phyloP scores from a whole-genome alignment of 352 stramenopile genomes.

The Phytophthora hybrid region DNA sequence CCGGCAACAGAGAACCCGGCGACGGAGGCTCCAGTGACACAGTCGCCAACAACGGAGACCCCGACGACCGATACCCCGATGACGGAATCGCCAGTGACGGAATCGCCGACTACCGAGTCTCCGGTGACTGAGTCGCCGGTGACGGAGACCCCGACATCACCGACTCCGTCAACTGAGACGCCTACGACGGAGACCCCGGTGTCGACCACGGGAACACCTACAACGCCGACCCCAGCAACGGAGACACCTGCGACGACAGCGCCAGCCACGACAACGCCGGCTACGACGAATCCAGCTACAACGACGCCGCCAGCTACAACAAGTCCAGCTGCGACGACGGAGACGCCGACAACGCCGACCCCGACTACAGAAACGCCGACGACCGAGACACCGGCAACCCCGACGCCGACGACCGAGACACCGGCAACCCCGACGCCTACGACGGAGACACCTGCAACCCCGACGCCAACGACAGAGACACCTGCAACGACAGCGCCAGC shows the following conservation, averaged over 20 bases:
- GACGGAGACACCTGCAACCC: not conserved
- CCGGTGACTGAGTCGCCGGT: constrained; percentile 5
- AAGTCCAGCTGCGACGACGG: constrained; percentile 3
- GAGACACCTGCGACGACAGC: not conserved
- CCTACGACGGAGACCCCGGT: not conserved
- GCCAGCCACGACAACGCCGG: constrained; percentile 6
- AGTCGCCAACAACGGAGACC: constrained; percentile 15
- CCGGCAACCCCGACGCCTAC: constrained; percentile 8
- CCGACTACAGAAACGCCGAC: not conserved
- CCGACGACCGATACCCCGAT: constrained; percentile 10
- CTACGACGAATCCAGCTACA: constrained; percentile 4
- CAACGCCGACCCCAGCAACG: constrained; percentile 3
- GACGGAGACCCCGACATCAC: not conserved
- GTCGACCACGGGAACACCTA: not conserved
- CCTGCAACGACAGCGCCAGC: no score
- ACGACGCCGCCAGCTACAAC: not conserved
- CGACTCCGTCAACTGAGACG: not conserved
- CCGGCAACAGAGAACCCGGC: constrained; percentile 8
- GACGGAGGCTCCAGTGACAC: constrained; percentile 9
- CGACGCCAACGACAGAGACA: not conserved
- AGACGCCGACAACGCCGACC: not conserved
- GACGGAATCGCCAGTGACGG: constrained; percentile 10
- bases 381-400: not conserved
- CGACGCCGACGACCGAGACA: not conserved
- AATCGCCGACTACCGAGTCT: not conserved